A percentile compares a stretch with the other conserved stretches of the same genome.
phyloP scores from a whole-genome alignment of 352 stramenopile genomes.

The Phytophthora sansomeana region DNA sequence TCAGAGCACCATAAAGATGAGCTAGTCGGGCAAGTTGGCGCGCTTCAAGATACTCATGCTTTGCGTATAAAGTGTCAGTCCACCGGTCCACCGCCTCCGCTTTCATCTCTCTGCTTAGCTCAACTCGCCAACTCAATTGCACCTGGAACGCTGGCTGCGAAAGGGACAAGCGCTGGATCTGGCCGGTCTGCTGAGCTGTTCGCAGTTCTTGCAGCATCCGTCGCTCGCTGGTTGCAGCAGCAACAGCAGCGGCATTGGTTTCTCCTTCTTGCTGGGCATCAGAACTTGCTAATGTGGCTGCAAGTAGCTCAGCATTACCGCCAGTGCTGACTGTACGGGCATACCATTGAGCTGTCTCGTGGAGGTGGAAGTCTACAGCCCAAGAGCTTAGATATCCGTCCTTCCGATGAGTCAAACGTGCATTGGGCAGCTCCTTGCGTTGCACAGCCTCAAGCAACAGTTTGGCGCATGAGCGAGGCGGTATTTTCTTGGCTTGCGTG shows the following conservation, averaged over 20 bases:
- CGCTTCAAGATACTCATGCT: slow-evolving; percentile 64
- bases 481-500: slow-evolving; percentile 49
- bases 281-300: slow-evolving; percentile 9
- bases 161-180: slow-evolving; percentile 67
- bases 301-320: slow-evolving; percentile 5
- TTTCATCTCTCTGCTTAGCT: slow-evolving; percentile 9
- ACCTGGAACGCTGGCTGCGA: slow-evolving; percentile 61
- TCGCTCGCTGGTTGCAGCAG: slow-evolving; percentile 43
- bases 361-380: slow-evolving; percentile 65
- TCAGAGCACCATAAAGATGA: slow-evolving; percentile 61
- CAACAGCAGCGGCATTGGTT: slow-evolving; percentile 29
- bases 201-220: slow-evolving; percentile 63
- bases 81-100: slow-evolving; percentile 36
- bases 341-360: slow-evolving; percentile 58
- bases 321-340: slow-evolving; percentile 8
- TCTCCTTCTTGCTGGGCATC: slow-evolving; percentile 26
- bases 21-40: slow-evolving; percentile 69
- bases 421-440: slow-evolving; percentile 31
- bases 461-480: slow-evolving; percentile 43
- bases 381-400: slow-evolving; percentile 71
- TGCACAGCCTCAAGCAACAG: slow-evolving; percentile 44
- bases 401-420: slow-evolving; percentile 43
- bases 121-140: slow-evolving; percentile 44
- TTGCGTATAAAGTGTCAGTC: slow-evolving; percentile 59
- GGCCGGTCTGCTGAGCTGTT: slow-evolving; percentile 55